These are phyloP conservation scores for Trichomonas gallinae DNA, from an alignment of 208 protist genomes.

Conservation along the genomic window DNA sequence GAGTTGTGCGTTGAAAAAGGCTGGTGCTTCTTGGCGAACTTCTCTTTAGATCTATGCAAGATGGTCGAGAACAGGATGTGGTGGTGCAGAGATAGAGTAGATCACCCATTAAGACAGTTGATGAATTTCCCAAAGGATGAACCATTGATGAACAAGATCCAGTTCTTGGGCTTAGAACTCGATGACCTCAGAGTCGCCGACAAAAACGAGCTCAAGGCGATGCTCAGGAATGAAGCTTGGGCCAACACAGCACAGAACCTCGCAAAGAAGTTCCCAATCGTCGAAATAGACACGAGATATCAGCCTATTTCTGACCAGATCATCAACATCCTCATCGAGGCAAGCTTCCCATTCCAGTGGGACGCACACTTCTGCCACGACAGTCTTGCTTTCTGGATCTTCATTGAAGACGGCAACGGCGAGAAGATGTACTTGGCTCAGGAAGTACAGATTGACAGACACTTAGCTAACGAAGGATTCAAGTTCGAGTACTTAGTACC, in stretches of 20 bases:
- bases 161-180: background rate
- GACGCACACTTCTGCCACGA: background rate
- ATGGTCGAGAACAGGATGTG: background rate
- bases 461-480: background rate
- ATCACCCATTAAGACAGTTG: background rate
- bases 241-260: background rate
- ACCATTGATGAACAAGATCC: background rate
- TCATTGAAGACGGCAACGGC: background rate
- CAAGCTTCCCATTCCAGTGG: background rate
- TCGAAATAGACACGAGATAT: background rate
- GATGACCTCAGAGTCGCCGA: background rate
- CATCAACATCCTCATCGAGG: background rate
- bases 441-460: background rate
- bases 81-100: background rate
- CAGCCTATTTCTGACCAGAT: background rate
- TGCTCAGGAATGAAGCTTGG: background rate
- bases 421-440: background rate
- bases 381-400: background rate
- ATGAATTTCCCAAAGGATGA: background rate
- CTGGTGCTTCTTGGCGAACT: constrained; percentile 48
- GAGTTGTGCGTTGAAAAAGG: constrained; percentile 84
- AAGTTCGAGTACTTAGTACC: background rate
- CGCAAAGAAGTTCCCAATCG: background rate
- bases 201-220: background rate
- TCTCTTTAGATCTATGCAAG: background rate